Conservation (phyloP, 169 alveolate species). For the Plasmodium knowlesi region DNA sequence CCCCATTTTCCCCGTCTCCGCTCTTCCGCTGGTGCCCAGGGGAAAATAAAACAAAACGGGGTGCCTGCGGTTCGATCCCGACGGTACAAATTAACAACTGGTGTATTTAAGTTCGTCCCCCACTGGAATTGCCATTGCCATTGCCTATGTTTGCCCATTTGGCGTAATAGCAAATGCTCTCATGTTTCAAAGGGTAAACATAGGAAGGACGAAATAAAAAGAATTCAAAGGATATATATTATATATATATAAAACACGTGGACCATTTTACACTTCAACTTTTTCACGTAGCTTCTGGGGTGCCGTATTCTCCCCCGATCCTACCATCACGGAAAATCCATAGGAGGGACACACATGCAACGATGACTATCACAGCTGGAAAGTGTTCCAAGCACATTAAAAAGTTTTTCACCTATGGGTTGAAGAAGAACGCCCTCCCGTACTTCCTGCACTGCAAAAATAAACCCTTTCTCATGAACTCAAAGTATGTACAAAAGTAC, state of each 20-base stretch:
- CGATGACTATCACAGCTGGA: constrained; percentile 55
- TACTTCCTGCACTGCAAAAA: constrained; percentile 53
- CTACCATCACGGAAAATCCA: neutral
- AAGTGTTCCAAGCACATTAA: constrained; percentile 51
- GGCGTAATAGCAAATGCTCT: neutral
- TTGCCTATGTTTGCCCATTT: neutral
- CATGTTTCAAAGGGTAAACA: neutral
- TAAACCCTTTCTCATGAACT: constrained; percentile 59
- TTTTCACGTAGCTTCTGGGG: neutral
- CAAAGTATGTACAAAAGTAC: constrained; percentile 41
- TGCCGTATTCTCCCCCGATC: neutral
- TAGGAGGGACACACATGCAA: neutral
- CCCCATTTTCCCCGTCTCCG: neutral
- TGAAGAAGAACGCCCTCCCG: constrained; percentile 23
- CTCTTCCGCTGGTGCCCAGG: neutral
- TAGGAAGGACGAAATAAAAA: neutral
- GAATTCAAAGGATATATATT: too few species aligned
- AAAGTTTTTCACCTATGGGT: constrained; percentile 45
- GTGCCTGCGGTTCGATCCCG: neutral
- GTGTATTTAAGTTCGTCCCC: neutral
- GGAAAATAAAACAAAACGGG: neutral
- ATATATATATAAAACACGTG: neutral
- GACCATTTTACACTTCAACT: neutral
- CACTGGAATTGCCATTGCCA: neutral
- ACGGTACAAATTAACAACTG: neutral